These are phyloP conservation scores for Mallotus nudiflorus DNA, from an alignment of 345 rosid species.

Conservation along the genomic window DNA sequence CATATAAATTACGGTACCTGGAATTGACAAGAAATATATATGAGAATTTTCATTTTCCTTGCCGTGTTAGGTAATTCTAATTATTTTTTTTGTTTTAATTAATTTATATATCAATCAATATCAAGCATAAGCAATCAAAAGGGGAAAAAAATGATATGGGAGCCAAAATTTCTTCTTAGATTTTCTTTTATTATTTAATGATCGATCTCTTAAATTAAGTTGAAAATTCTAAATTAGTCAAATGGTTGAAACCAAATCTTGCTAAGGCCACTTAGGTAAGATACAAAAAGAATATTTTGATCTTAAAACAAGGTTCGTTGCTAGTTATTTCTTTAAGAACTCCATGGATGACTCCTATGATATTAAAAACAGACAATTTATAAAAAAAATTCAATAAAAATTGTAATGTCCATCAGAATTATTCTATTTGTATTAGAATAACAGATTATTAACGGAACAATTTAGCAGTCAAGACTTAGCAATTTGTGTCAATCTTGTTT, in stretches of 20 bases:
- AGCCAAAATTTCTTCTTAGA: constrained; percentile 18
- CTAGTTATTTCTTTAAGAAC: too few species aligned
- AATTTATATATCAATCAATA: background rate
- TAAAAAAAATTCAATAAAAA: too few species aligned
- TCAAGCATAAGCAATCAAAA: constrained; percentile 9
- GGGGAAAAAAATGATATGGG: constrained; percentile 14
- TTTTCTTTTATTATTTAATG: background rate
- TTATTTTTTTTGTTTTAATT: background rate
- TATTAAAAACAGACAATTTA: too few species aligned
- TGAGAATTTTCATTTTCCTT: background rate
- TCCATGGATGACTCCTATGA: too few species aligned
- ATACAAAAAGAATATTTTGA: too few species aligned
- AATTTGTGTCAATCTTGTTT: too few species aligned
- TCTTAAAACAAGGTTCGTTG: too few species aligned
- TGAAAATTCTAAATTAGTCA: constrained; percentile 9
- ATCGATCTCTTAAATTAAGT: background rate
- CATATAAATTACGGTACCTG: background rate
- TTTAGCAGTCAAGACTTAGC: too few species aligned
- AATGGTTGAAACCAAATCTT: constrained; percentile 19
- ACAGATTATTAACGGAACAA: too few species aligned
- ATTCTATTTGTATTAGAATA: too few species aligned
- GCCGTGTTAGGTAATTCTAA: constrained; percentile 15
- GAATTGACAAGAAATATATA: background rate
- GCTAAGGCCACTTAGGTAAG: background rate
- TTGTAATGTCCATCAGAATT: too few species aligned